Evolutionary conservation across 2,329 filamentous ascomycete species (phyloP).

Genomic region (Aspergillus sp.): DNA sequence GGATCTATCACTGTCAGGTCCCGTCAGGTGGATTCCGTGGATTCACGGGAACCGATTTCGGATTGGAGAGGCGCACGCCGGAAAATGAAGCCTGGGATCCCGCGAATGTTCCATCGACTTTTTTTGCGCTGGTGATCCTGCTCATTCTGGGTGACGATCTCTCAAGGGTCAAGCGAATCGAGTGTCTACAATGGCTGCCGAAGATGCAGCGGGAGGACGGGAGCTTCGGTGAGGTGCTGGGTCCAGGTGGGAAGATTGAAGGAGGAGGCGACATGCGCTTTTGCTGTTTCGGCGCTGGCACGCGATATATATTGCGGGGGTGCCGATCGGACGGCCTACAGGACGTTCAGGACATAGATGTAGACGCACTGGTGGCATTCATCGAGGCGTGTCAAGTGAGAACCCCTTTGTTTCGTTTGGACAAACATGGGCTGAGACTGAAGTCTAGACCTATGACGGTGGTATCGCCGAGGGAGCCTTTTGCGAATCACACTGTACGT

Average conservation of each 20-base stretch:
- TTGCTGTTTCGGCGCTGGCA: slow-evolving; percentile 78
- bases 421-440: slow-evolving; percentile 26
- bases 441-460: slow-evolving; percentile 71
- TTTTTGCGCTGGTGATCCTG: slow-evolving; percentile 78
- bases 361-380: slow-evolving; percentile 67
- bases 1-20: slow-evolving; percentile 86
- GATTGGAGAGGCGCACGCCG: slow-evolving; percentile 46
- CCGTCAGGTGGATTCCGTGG: slow-evolving; percentile 85
- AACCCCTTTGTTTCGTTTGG: neutral
- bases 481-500: slow-evolving; percentile 78
- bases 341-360: slow-evolving; percentile 70
- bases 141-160: slow-evolving; percentile 65
- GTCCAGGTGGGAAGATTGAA: slow-evolving; percentile 59
- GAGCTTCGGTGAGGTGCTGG: slow-evolving; percentile 83
- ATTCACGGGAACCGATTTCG: slow-evolving; percentile 67
- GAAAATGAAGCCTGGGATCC: slow-evolving; percentile 64
- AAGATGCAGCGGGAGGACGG: slow-evolving; percentile 78
- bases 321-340: slow-evolving; percentile 53
- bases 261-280: slow-evolving; percentile 85
- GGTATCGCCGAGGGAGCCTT: slow-evolving; percentile 76
- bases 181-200: slow-evolving; percentile 71
- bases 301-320: slow-evolving; percentile 78
- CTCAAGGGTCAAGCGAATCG: slow-evolving; percentile 63
- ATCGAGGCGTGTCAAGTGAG: slow-evolving; percentile 64
- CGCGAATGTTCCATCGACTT: slow-evolving; percentile 84